Evolutionary conservation across 1,284 basidiomycete genomes (phyloP), one percentile per base, ranked within the genome.

Genomic region (Ganoderma multipileum): DNA sequence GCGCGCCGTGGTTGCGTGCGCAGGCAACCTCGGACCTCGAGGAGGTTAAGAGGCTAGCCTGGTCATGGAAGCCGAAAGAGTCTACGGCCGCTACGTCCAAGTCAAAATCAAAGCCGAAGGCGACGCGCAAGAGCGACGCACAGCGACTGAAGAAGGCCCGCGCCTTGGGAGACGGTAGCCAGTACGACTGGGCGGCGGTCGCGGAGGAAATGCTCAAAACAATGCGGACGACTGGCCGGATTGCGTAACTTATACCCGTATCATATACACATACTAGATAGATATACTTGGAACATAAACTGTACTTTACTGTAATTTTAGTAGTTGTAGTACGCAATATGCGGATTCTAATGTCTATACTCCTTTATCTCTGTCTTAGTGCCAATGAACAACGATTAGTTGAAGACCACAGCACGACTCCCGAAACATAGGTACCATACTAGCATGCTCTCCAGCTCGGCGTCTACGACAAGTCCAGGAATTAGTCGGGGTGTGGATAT

Each of bases 1-100:
- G 83, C 62, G 86, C 88, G 2, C 84, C 84, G 1, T 95, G 91
- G 81, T 81, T 95, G 50, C 83, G 86, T 36, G 94, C 93, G 3
- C 94, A 95, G 79, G 90, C 91, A 3, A 90, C 90, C 11, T 80
- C 81, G 16, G 89, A 92, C 74, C 85, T 91, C 66, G 84, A 83
- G 3, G 90, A 94, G 78, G 85, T 95, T 68, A 89, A 87, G 76
- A 83, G 86, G 47, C 83, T 94, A 18, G 89, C 89, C 7, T 85
- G 86, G 77, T 81, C 83, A 64, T 83, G 76, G 12, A 82, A 81
- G 58, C 84, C 86, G 14, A 78, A 77, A 67, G 36, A 39, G 23
- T 41, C 57, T 18, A 30, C 54, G 12, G 14, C 12, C 28, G 47
- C 64, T 12, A 41, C 63, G 38, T 28, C 63, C 9, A 81, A 61